Evolutionary conservation across 768 basidiomycete species (phyloP), one percentile per base, ranked within the genome.

Genomic region (Hydnum rufescens): DNA sequence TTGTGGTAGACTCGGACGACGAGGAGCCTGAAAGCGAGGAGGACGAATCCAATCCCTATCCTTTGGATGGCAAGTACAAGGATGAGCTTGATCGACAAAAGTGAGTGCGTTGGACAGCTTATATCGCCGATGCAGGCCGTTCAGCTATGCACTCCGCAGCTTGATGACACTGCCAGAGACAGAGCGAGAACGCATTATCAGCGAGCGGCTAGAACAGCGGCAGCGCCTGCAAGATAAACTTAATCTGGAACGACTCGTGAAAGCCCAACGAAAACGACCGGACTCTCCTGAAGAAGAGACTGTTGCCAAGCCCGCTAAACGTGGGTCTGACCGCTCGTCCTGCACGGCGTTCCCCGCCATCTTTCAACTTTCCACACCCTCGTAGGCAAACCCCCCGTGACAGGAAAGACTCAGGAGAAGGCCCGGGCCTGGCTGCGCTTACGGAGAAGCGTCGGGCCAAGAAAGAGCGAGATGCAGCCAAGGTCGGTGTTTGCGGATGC

Each of bases 381-480:
- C 32, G 25, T 58, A 85, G 85, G 86, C 28, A 80, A 82, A 65
- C 82, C 86, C 61, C 72, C 76, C 2, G 68, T 69, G 4, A 74
- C 80, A 48, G 83, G 82, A 4, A 75, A 75, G 2, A 84, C 82
- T 0, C 86, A 82, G 61, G 83, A 87, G 64, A 87, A 87, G 68
- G 70, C 72, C 3, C 72, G 74, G 83, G 80, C 60, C 71, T 89
- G 5, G 82, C 82, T 55, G 89, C 89, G 62, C 71, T 95, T 26
- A 92, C 83, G 66, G 85, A 82, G 3, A 80, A 72, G 60, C 74
- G 92, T 32, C 84, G 80, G 59, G 88, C 86, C 5, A 92, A 89
- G 66, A 86, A 57, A 28, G 86, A 92, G 64, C 80, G 82, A 65
- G 82, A 59, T 34, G 59, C 60, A 19, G 42, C 80, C 63, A 74